Evolutionary conservation across 2,329 filamentous ascomycete species (phyloP).

Genomic region (Xylariaceae sp.): DNA sequence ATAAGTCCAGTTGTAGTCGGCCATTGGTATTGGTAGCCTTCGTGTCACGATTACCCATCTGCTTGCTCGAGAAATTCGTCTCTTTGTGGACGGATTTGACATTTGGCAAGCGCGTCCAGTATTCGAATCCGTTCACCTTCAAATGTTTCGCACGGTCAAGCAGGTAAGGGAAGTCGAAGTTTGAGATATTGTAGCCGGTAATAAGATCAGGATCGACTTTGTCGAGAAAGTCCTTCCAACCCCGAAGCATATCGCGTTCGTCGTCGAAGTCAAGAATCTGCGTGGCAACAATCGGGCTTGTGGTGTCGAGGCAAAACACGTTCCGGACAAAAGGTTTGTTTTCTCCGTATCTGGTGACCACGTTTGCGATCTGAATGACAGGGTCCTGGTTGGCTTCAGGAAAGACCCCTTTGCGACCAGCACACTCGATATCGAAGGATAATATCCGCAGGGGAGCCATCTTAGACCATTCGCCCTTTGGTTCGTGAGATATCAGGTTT

Average conservation of each 20-base stretch:
- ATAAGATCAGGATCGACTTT: slow-evolving; percentile 94
- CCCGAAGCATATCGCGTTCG: slow-evolving; percentile 85
- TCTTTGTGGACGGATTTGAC: slow-evolving; percentile 67
- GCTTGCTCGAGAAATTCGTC: slow-evolving; percentile 91
- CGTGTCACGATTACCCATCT: slow-evolving; percentile 94
- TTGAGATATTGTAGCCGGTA: slow-evolving; percentile 97
- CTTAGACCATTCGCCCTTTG: slow-evolving; percentile 93
- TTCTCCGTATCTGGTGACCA: slow-evolving; percentile 92
- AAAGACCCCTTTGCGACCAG: slow-evolving; percentile 94
- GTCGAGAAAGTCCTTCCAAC: slow-evolving; percentile 85
- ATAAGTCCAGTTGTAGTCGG: slow-evolving; percentile 81
- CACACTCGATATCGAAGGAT: slow-evolving; percentile 98
- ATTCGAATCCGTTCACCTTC: slow-evolving; percentile 74
- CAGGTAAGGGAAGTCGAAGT: slow-evolving; percentile 97
- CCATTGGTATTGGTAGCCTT: slow-evolving; percentile 94
- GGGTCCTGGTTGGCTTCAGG: slow-evolving; percentile 88
- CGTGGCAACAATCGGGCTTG: slow-evolving; percentile 90
- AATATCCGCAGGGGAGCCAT: slow-evolving; percentile 91
- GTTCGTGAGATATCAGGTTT: slow-evolving; percentile 79
- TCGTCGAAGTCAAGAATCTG: slow-evolving; percentile 78
- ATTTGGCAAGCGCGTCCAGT: slow-evolving; percentile 75
- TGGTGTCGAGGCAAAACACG: slow-evolving; percentile 90
- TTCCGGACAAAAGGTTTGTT: slow-evolving; percentile 93
- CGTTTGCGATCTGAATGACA: slow-evolving; percentile 96
- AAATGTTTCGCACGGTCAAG: slow-evolving; percentile 82